A percentile compares a stretch with the other conserved stretches of the same genome.
Evolutionary conservation across 2,329 filamentous ascomycete species (phyloP).

Genomic region (Verticillium alfalfae): DNA sequence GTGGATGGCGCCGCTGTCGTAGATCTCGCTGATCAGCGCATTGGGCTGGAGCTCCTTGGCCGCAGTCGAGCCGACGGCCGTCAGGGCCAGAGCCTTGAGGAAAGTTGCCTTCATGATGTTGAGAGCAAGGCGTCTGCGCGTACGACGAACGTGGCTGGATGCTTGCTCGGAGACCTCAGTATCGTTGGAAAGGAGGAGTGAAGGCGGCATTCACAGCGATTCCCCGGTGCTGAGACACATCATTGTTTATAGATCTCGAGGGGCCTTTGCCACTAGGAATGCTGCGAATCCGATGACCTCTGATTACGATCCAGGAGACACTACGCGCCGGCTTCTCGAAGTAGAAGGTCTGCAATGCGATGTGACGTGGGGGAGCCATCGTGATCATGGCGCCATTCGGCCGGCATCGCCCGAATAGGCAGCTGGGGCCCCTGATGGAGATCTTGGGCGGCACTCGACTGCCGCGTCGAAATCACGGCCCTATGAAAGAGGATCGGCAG

Average conservation of each 20-base stretch:
- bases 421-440: not conserved
- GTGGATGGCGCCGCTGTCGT: not conserved
- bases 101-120: not conserved
- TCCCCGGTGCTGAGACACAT: not conserved
- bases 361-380: not conserved
- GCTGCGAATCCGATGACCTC: not conserved
- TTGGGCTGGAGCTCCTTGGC: constrained; percentile 1
- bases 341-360: not conserved
- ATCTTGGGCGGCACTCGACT: not conserved
- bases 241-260: not conserved
- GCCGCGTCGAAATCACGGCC: not conserved
- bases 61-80: not conserved
- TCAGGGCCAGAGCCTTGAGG: not conserved
- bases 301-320: not conserved
- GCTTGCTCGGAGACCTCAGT: not conserved
- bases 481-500: not conserved
- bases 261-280: not conserved
- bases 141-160: not conserved
- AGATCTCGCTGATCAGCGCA: not conserved
- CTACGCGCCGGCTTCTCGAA: not conserved
- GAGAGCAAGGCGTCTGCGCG: not conserved
- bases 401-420: not conserved
- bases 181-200: not conserved
- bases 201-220: not conserved
- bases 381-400: not conserved